Conservation (phyloP, 148 eudicot genomes). For the Rhododendron kiyosumense region DNA sequence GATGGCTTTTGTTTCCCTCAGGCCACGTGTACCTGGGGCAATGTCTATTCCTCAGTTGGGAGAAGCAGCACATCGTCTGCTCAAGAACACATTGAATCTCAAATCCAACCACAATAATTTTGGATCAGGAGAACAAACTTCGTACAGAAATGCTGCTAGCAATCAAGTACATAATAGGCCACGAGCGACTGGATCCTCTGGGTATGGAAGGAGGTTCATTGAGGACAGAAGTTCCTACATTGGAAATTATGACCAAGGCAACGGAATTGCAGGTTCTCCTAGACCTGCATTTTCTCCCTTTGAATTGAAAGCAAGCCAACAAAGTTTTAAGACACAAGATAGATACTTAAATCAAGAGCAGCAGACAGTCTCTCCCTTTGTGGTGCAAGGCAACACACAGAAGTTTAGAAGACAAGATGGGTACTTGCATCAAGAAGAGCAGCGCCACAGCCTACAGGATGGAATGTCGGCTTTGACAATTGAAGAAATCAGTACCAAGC, state of each 20-base stretch:
- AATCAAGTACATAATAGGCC: constrained; percentile 42
- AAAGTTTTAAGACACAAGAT: constrained; percentile 30
- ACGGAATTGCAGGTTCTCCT: constrained; percentile 9
- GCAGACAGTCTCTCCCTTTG: constrained; percentile 19
- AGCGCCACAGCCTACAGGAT: constrained; percentile 24
- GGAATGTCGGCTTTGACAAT: constrained; percentile 59
- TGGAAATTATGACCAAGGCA: constrained; percentile 10
- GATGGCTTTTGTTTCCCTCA: constrained; percentile 22
- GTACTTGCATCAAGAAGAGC: constrained; percentile 29
- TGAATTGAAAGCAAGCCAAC: constrained; percentile 39
- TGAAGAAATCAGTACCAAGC: constrained; percentile 33
- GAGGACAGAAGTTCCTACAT: constrained; percentile 16
- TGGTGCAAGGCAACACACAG: constrained; percentile 34
- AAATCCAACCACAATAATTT: constrained; percentile 40
- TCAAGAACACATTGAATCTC: constrained; percentile 68
- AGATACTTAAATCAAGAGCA: constrained; percentile 31
- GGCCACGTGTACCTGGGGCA: constrained; percentile 77
- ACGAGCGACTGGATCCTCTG: constrained; percentile 63
- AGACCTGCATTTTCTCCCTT: constrained; percentile 23
- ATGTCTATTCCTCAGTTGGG: constrained; percentile 67
- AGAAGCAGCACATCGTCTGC: constrained; percentile 89
- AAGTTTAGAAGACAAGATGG: constrained; percentile 32
- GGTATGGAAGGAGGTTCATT: constrained; percentile 47
- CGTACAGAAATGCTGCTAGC: constrained; percentile 34
- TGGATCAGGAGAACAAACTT: constrained; percentile 32